Base-by-base conservation (phyloP, 768 basidiomycete genomes). In the Crucibulum laeve region DNA sequence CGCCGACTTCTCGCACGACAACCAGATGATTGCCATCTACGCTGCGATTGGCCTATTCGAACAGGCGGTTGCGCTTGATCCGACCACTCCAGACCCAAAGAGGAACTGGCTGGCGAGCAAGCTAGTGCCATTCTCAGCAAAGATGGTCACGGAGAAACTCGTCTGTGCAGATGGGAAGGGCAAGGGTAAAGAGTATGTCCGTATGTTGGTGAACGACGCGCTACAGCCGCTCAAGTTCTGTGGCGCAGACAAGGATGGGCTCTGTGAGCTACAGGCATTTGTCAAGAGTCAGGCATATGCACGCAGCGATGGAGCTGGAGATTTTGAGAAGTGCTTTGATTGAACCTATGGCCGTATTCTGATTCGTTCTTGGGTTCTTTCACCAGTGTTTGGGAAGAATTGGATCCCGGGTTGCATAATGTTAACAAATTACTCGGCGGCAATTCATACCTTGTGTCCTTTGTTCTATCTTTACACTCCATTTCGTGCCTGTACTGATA, bases 1-100 rank as follows among this genome's bases (percentile, higher is more conserved):
- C 53, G 80, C 77, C 17, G 90, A 93, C 62, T 91, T 93, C 59
- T 79, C 86, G 6, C 90, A 93, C 57, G 90, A 92, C 58, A 90
- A 91, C 58, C 70, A 85, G 55, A 87, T 94, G 79, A 68, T 88
- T 30, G 82, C 87, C 26, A 84, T 92, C 39, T 85, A 82, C 50
- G 73, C 61, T 64, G 87, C 56, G 44, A 79, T 65, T 62, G 90
- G 76, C 28, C 70, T 77, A 38, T 79, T 74, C 58, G 59, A 45
- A 4, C 74, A 73, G 48, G 44, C 42, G 11, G 39, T 7, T 4
- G 51, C 61, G 14, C 60, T 69, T 22, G 63, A 70, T 52, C 67
- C 70, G 0, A 52, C 50, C 3, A 42, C 30, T 5, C 60, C 63
- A 19, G 59, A 74, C 19, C 54, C 61, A 1, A 49, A 45, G 14